Evolutionary conservation across 768 basidiomycete genomes (phyloP), one percentile per base, ranked within the genome.

Genomic region (Crucibulum laeve): DNA sequence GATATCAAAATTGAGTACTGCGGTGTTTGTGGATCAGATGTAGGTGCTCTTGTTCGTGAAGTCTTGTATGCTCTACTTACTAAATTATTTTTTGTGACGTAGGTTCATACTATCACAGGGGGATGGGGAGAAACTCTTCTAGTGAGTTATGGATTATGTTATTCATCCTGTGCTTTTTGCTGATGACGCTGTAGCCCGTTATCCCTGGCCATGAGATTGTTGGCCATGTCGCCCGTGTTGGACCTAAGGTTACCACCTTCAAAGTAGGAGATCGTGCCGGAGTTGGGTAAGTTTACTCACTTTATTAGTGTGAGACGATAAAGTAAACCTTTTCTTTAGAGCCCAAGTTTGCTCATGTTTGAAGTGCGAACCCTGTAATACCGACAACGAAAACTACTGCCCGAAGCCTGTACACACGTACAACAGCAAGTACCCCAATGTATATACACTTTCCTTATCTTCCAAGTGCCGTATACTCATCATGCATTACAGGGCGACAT

Each of bases 251-350:
- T 34, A 67, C 53, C 3, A 69, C 69, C 38, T 67, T 82, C 64
- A 78, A 79, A 53, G 65, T 72, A 6, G 80, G 80, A 18, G 76
- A 82, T 54, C 58, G 73, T 6, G 81, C 70, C 47, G 82, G 81
- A 38, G 63, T 67, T 23, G 64, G 65, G 64, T 65, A 43, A 25
- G 56, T 50, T 15, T 23, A 22, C 7, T 1, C 22, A 4, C 33
- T 6, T 25, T 13, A 17, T 39, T 19, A 33, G 21, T 21, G 10
- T 26, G 18, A 5, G 22, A 24, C 21, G 28, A 1, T 14, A 25
- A 25, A 14, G 13, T 28, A 7, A 7, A 30, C 28, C 8, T 22
- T 25, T 69, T 74, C 4, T 64, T 60, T n/a, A 78, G 79, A 47
- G 75, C 76, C 21, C 69, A 70, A 36, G 47, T 67, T 10, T 57